Evolutionary conservation across 169 alveolate genomes (phyloP).

Genomic region (Plasmodium inui): DNA sequence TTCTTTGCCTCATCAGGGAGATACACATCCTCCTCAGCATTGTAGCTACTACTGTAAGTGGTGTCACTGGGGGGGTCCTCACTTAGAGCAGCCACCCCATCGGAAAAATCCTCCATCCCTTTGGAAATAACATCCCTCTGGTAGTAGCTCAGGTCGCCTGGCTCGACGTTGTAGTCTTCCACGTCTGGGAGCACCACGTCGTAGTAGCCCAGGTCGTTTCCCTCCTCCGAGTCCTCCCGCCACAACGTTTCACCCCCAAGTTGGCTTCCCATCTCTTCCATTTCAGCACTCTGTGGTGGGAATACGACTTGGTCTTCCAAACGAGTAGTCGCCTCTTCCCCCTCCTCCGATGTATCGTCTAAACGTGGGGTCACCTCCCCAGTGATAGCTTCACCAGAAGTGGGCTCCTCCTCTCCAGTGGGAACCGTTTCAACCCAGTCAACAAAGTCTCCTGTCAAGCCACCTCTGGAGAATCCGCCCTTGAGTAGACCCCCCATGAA

Average conservation of each 20-base stretch:
- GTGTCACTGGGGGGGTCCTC: not conserved
- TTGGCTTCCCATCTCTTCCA: not conserved
- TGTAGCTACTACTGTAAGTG: not conserved
- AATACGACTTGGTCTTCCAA: no score
- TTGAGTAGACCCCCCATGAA: not conserved
- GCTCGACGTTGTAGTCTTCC: no score
- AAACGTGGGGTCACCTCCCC: not conserved
- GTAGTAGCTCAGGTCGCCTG: not conserved
- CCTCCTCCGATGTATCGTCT: not conserved
- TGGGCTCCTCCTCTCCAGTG: not conserved
- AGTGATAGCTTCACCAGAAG: not conserved
- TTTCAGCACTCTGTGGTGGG: not conserved
- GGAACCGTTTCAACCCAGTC: not conserved
- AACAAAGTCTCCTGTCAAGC: not conserved
- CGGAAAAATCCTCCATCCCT: not conserved
- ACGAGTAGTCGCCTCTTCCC: no score
- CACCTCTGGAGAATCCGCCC: not conserved
- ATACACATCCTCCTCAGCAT: not conserved
- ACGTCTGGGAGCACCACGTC: no score
- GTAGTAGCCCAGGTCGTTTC: not conserved
- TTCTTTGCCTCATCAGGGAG: not conserved
- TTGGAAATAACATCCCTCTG: not conserved
- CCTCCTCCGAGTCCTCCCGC: no score
- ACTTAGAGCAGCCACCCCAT: not conserved
- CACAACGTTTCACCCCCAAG: not conserved